phyloP scores from a whole-genome alignment of 1,284 basidiomycete species.

The Lignosus rhinocerotis region DNA sequence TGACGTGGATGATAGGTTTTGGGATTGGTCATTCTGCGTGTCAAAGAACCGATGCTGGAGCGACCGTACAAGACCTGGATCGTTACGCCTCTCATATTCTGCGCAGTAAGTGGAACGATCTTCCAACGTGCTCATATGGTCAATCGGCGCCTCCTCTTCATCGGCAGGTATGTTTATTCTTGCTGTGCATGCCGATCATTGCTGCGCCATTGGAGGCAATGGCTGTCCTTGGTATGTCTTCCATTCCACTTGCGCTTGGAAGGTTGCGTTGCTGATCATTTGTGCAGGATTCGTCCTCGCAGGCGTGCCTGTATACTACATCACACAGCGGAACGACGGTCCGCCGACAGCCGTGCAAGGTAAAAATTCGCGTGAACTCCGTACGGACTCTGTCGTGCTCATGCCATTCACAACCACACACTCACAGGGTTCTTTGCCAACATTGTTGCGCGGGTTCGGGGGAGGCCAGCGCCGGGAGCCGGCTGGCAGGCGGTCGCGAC shows the following conservation, averaged over 20 bases:
- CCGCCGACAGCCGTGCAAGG: slow-evolving; percentile 38
- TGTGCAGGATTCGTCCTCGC: slow-evolving; percentile 63
- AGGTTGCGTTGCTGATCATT: not conserved
- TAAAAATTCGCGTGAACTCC: slow-evolving; percentile 1
- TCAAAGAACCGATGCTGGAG: slow-evolving; percentile 90
- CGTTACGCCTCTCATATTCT: slow-evolving; percentile 88
- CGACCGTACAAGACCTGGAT: slow-evolving; percentile 93
- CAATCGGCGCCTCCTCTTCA: not conserved
- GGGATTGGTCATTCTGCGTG: slow-evolving; percentile 83
- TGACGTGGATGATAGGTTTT: slow-evolving; percentile 56
- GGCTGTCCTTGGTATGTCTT: slow-evolving; percentile 75
- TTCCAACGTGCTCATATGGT: no score
- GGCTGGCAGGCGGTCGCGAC: slow-evolving; percentile 79
- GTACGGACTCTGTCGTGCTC: slow-evolving; percentile 6
- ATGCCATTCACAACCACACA: not conserved
- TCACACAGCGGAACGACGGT: slow-evolving; percentile 60
- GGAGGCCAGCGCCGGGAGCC: slow-evolving; percentile 50
- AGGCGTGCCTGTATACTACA: slow-evolving; percentile 84
- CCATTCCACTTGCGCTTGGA: not conserved
- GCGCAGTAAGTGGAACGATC: slow-evolving; percentile 57
- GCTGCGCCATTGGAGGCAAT: slow-evolving; percentile 90
- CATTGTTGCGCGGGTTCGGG: slow-evolving; percentile 46
- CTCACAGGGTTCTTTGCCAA: slow-evolving; percentile 45
- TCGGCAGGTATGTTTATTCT: slow-evolving; percentile 80
- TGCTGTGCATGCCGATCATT: slow-evolving; percentile 93